Evolutionary conservation across 352 stramenopile species (phyloP), one percentile per base, ranked within the genome.

Genomic region (Aphanomyces astaci): DNA sequence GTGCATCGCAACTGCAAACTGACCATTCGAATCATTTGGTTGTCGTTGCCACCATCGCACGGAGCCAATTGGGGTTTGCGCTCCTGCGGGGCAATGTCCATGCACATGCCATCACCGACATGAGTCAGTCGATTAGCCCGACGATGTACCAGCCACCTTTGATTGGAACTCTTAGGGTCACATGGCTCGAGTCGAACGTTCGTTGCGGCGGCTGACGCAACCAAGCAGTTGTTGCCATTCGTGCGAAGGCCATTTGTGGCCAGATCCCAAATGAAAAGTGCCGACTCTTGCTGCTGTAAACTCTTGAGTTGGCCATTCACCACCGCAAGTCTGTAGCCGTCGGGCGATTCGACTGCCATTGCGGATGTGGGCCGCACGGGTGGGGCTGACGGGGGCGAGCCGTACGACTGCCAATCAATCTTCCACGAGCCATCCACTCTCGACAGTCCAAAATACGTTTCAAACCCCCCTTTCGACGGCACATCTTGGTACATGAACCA

Each of bases 401-500:
- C 1, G 15, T 22, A 4, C 48, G 39, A 9, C 4, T 19, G 11
- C n/a, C 39, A n/a, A 31, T 62, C 45, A 31, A 62, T 24, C 28
- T 67, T 67, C 60, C 60, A 67, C 28, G 55, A 55, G 60, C 60
- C 60, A n/a, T 67, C 30, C 5, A 9, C 28, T 25, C 28, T 45
- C 4, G 36, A 13, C 19, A 67, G 22, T 19, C 60, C 60, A 59
- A 67, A 67, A 40, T 67, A 28, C 4, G 43, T 55, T 39, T 67
- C 60, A 22, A 55, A 67, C 15, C 60, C 60, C 17, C 60, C 60
- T 45, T 67, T 67, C n/a, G 46, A 54, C 11, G 60, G 39, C 0
- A 67, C 60, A 30, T 67, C 60, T 45, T 67, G 46, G 40, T 55
- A 67, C 60, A 67, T 67, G 30, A 67, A 67, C 28, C 45, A 67